Evolutionary conservation across 129 eudicot species (phyloP).

Genomic region (Kitagawia praeruptora): DNA sequence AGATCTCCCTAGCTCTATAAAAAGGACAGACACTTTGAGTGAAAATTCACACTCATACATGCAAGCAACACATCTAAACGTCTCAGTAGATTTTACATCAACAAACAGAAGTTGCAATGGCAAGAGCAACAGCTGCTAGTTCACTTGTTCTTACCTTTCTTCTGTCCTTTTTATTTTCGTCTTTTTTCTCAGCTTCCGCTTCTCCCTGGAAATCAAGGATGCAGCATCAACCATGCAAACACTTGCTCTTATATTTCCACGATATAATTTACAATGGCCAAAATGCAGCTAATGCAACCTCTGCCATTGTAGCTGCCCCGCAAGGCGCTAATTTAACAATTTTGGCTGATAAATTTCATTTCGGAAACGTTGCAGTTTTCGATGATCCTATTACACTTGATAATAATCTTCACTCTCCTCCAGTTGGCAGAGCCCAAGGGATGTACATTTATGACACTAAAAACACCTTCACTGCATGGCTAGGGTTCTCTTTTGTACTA

Average conservation of each 20-base stretch:
- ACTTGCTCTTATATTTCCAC: slow-evolving; percentile 45
- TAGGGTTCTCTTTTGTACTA: slow-evolving; percentile 51
- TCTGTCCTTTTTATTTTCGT: slow-evolving; percentile 20
- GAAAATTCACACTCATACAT: not conserved
- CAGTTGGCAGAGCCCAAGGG: slow-evolving; percentile 68
- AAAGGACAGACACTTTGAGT: not conserved
- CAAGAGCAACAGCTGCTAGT: not conserved
- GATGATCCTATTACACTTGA: slow-evolving; percentile 69
- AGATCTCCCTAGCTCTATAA: not conserved
- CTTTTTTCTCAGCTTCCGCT: not conserved
- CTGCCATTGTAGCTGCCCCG: slow-evolving; percentile 54
- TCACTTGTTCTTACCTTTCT: not conserved
- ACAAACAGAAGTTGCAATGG: not conserved
- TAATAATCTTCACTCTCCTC: slow-evolving; percentile 48
- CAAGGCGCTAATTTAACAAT: slow-evolving; percentile 37
- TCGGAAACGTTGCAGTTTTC: slow-evolving; percentile 50
- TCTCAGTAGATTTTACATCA: not conserved
- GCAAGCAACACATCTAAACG: not conserved
- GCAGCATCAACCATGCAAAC: slow-evolving; percentile 51
- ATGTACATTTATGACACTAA: slow-evolving; percentile 38
- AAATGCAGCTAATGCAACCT: slow-evolving; percentile 46
- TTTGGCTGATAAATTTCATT: slow-evolving; percentile 26
- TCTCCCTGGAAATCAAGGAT: not conserved
- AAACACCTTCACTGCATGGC: slow-evolving; percentile 44
- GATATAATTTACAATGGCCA: slow-evolving; percentile 53